These are phyloP conservation scores for Vitellaria paradoxa DNA, from an alignment of 179 eudicot genomes.

Conservation along the genomic window DNA sequence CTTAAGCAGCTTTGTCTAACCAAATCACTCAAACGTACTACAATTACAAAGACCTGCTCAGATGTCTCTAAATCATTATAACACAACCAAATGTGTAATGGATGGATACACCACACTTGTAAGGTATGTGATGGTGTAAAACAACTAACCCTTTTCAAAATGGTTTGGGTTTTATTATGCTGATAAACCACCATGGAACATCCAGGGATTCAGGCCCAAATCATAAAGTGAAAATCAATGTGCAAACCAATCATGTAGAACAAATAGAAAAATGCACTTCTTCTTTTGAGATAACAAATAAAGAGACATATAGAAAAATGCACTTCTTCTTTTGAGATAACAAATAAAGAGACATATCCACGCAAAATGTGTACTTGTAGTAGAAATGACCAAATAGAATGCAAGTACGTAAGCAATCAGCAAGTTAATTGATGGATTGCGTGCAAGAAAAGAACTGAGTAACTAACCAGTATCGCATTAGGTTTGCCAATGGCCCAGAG, in stretches of 20 bases:
- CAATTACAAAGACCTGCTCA: neutral
- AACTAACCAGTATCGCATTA: slow-evolving; percentile 80
- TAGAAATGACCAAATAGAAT: neutral
- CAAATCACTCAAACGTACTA: neutral
- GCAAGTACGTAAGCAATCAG: neutral
- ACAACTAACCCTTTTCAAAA: too few species aligned
- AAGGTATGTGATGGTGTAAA: neutral
- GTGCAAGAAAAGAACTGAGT: neutral
- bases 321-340: neutral
- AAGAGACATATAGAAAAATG: neutral
- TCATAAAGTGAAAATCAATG: neutral
- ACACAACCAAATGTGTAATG: neutral
- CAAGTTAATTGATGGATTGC: neutral
- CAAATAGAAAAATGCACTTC: neutral
- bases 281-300: neutral
- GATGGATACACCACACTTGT: neutral
- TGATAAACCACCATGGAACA: neutral
- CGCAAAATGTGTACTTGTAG: neutral
- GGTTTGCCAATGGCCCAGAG: slow-evolving; percentile 99
- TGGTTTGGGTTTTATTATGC: neutral
- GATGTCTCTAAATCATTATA: neutral
- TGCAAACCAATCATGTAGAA: neutral
- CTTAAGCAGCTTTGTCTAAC: neutral
- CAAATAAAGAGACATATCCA: neutral
- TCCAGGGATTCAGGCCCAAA: neutral